Conservation (phyloP, 306 rosid species). For the Pueraria montana region DNA sequence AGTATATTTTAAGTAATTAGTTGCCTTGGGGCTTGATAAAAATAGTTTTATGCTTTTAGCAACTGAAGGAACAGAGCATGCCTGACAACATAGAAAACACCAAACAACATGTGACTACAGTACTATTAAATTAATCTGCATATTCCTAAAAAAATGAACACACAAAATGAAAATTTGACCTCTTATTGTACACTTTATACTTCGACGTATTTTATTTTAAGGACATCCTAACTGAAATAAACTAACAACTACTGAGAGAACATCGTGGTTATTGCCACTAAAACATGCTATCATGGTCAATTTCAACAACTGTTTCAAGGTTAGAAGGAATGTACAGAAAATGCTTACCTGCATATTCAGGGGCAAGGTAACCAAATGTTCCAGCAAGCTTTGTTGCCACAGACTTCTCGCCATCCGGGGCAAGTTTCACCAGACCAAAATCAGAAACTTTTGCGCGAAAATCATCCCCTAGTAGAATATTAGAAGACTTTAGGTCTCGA, state of each 20-base stretch:
- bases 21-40: slow-evolving; percentile 4
- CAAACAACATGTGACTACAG: slow-evolving; percentile 14
- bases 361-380: slow-evolving; percentile 92
- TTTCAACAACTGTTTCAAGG: background rate
- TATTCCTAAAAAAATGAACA: background rate
- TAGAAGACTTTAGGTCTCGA: slow-evolving; percentile 84
- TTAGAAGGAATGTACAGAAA: slow-evolving; percentile 14
- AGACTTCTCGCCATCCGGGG: slow-evolving; percentile 79
- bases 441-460: slow-evolving; percentile 83
- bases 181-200: background rate
- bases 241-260: background rate
- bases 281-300: slow-evolving; percentile 13
- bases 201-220: background rate
- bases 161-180: background rate
- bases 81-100: slow-evolving; percentile 31
- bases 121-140: background rate
- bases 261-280: slow-evolving; percentile 22
- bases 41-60: slow-evolving; percentile 17
- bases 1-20: slow-evolving; percentile 2
- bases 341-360: slow-evolving; percentile 81
- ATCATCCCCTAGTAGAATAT: slow-evolving; percentile 72
- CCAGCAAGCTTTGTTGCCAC: slow-evolving; percentile 83
- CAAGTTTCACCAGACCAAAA: slow-evolving; percentile 91
- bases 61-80: slow-evolving; percentile 12
- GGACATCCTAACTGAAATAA: slow-evolving; percentile 14